Percentiles rank a stretch among this genome's conserved stretches.
Conservation (phyloP, 306 rosid species). For the Rosa rugosa region DNA sequence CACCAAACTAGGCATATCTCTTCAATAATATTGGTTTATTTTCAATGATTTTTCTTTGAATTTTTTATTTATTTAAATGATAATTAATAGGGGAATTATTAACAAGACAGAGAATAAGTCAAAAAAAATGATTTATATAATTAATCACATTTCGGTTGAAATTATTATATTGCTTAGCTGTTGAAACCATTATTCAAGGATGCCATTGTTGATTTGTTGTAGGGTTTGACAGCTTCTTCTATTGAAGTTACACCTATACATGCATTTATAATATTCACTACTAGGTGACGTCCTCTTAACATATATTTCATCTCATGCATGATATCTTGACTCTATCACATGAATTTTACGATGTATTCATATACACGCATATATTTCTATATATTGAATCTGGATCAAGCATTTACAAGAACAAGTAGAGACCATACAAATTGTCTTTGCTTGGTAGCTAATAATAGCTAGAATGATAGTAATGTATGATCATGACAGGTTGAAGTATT, state of each 20-base stretch:
- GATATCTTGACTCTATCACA: too few relatives aligned
- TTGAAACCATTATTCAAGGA: not conserved
- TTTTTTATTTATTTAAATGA: not conserved
- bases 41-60: not conserved
- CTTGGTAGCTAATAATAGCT: not conserved
- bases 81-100: not conserved
- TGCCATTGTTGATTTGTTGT: not conserved
- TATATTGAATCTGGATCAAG: not conserved
- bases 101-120: not conserved
- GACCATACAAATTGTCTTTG: not conserved
- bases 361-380: not conserved
- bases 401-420: not conserved
- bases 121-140: not conserved
- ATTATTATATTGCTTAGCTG: not conserved
- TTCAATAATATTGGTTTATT: too few relatives aligned
- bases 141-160: not conserved
- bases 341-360: too few relatives aligned
- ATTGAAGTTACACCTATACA: not conserved
- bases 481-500: slow-evolving; percentile 1
- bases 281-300: not conserved
- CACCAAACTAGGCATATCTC: too few relatives aligned
- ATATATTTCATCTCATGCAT: too few relatives aligned
- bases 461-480: not conserved
- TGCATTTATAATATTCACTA: not conserved
- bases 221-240: slow-evolving; percentile 4